Conservation (phyloP, 1,284 basidiomycete species). For the Pterulicium gracile region DNA sequence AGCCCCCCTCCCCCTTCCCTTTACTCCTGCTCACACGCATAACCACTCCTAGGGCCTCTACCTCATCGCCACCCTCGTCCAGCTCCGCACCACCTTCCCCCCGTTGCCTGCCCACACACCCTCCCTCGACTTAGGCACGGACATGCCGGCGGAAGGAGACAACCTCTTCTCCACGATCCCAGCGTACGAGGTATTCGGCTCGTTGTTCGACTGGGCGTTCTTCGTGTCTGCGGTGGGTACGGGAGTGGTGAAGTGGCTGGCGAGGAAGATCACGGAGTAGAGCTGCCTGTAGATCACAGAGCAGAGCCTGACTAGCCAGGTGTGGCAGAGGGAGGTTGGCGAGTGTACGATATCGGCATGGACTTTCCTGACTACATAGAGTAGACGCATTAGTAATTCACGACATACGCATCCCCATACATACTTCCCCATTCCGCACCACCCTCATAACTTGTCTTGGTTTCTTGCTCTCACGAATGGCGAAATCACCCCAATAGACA, state of each 20-base stretch:
- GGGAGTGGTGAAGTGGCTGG: conserved; percentile 38
- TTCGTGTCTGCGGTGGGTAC: conserved; percentile 41
- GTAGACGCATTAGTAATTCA: no score
- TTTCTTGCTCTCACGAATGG: no score
- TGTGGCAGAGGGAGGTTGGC: no score
- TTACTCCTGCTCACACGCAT: conserved; percentile 2
- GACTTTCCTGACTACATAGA: no score
- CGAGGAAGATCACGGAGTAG: conserved; percentile 21
- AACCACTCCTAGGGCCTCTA: conserved; percentile 62
- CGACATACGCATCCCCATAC: no score
- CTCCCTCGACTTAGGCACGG: conserved; percentile 1
- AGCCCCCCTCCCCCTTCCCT: conserved; percentile 11
- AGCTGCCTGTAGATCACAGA: not conserved
- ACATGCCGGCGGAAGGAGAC: conserved; percentile 11
- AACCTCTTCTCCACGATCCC: conserved; percentile 70
- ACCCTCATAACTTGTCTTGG: no score
- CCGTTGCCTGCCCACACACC: conserved; percentile 24
- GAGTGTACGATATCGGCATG: no score
- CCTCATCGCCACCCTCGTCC: conserved; percentile 65
- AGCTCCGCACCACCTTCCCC: conserved; percentile 68
- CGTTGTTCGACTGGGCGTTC: conserved; percentile 64
- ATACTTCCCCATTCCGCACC: no score
- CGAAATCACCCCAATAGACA: no score
- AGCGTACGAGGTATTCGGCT: conserved; percentile 60
- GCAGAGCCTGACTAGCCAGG: no score